These are phyloP conservation scores for Termitomyces heimii DNA, from an alignment of 768 basidiomycete species.

Conservation along the genomic window DNA sequence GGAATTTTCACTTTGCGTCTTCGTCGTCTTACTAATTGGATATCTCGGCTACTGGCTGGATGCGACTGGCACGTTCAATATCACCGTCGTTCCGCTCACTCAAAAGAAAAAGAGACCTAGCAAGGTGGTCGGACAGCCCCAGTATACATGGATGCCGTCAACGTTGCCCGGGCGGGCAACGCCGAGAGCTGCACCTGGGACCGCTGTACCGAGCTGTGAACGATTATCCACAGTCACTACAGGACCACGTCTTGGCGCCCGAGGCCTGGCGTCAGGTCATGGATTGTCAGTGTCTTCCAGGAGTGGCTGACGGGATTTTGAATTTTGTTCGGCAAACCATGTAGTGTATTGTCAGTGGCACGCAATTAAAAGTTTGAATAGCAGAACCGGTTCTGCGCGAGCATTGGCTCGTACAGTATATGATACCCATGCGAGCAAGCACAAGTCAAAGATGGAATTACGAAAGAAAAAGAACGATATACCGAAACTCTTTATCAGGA, in stretches of 20 bases:
- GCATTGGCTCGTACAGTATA: background rate
- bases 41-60: background rate
- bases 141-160: background rate
- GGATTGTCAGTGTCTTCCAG: background rate
- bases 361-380: background rate
- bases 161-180: background rate
- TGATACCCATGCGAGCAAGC: background rate
- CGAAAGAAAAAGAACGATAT: background rate
- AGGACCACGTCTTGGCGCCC: slow-evolving; percentile 7
- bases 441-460: too few species aligned
- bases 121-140: slow-evolving; percentile 19
- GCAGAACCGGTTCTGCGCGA: background rate
- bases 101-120: slow-evolving; percentile 5
- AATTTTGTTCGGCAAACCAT: background rate
- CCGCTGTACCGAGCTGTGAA: background rate
- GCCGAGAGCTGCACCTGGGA: background rate
- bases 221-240: background rate
- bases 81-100: background rate
- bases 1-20: background rate
- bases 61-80: background rate
- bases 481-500: background rate
- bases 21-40: background rate
- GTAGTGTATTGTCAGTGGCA: background rate
- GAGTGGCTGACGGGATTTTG: background rate
- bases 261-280: background rate